A percentile compares a stretch with the other conserved stretches of the same genome.
Conservation (phyloP, 2,329 filamentous ascomycete species). For the Remersonia thermophila region DNA sequence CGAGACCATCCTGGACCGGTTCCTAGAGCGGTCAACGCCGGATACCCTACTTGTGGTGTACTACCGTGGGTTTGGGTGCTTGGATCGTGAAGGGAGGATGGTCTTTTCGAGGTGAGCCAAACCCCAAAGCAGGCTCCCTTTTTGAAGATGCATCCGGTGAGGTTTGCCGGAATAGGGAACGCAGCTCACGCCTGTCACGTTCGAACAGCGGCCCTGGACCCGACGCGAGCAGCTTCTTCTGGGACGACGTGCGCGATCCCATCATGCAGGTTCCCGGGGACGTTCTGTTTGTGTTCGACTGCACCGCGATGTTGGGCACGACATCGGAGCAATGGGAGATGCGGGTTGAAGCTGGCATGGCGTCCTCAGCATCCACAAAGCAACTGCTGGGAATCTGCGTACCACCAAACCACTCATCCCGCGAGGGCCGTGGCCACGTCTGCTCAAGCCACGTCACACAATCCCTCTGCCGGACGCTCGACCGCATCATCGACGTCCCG, state of each 20-base stretch:
- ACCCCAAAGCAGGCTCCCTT: neutral
- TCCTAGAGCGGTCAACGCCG: conserved; percentile 3
- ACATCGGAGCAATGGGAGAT: conserved; percentile 6
- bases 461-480: conserved; percentile 10
- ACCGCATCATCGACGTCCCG: conserved; percentile 3
- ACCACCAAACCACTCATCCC: neutral
- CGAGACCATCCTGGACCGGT: conserved; percentile 12
- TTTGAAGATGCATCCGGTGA: too few species aligned
- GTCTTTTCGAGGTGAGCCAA: conserved; percentile 11
- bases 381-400: conserved; percentile 14
- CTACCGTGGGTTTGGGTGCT: conserved; percentile 11
- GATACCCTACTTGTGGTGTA: conserved; percentile 12
- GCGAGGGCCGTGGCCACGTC: neutral
- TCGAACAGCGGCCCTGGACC: neutral
- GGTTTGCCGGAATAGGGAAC: too few species aligned
- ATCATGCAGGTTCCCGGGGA: conserved; percentile 12
- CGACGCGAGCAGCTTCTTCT: conserved; percentile 10
- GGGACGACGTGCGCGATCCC: conserved; percentile 16
- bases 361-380: conserved; percentile 8
- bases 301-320: conserved; percentile 4
- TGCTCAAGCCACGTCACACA: conserved; percentile 6
- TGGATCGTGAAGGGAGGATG: conserved; percentile 13
- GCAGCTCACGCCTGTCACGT: neutral
- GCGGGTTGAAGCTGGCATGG: conserved; percentile 9
- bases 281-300: conserved; percentile 15